A percentile compares a stretch with the other conserved stretches of the same genome.
phyloP scores from a whole-genome alignment of 2,329 filamentous ascomycete species.

The Stagonosporopsis cucurbitacearum region DNA sequence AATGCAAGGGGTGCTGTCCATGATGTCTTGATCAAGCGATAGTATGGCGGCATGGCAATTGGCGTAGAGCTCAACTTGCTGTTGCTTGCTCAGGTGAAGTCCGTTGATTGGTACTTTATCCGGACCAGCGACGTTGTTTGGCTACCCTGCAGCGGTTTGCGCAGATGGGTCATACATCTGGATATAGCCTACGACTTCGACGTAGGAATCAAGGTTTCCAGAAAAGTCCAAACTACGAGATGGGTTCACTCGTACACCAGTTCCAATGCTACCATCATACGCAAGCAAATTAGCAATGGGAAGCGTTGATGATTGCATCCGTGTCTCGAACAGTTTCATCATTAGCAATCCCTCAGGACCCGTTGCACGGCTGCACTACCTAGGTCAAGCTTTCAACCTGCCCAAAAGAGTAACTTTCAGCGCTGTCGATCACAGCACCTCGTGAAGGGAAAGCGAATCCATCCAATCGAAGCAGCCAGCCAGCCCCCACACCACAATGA shows the following conservation, averaged over 20 bases:
- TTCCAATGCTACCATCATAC: no score
- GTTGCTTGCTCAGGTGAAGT: not conserved
- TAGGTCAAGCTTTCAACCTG: not conserved
- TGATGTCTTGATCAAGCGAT: not conserved
- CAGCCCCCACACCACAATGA: constrained; percentile 11
- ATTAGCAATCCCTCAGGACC: no score
- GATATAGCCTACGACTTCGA: no score
- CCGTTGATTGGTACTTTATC: not conserved
- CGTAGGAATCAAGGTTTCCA: no score
- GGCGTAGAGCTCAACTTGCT: not conserved
- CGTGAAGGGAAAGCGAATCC: not conserved
- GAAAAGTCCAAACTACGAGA: no score
- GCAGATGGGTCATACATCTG: not conserved
- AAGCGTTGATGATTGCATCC: no score
- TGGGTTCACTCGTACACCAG: no score
- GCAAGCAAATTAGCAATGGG: no score
- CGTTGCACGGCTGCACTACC: no score
- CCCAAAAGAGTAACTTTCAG: not conserved
- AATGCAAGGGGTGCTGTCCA: not conserved
- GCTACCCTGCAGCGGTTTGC: not conserved
- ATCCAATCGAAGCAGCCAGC: not conserved
- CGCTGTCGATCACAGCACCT: constrained; percentile 3
- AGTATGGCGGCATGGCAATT: not conserved
- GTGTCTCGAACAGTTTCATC: no score
- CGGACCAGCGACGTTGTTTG: not conserved